phyloP scores from a whole-genome alignment of 352 stramenopile species.

The Phytopythium cucurbitacearum region DNA sequence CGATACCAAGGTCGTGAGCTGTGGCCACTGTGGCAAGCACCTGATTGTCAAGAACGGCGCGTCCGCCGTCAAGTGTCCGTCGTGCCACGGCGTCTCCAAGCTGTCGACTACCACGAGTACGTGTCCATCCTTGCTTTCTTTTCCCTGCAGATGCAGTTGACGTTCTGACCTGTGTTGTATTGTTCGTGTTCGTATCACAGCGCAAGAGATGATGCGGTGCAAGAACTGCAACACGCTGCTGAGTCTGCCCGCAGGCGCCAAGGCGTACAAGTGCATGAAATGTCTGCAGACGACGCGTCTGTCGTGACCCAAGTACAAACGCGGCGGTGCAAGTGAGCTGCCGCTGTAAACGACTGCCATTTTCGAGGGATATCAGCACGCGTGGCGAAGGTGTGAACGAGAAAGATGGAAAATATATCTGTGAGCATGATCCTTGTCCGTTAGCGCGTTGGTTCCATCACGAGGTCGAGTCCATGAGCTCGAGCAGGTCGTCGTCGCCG shows the following conservation, averaged over 20 bases:
- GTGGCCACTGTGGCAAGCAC: slow-evolving; percentile 80
- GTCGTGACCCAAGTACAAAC: slow-evolving; percentile 30
- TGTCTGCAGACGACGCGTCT: slow-evolving; percentile 77
- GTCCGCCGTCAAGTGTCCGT: slow-evolving; percentile 76
- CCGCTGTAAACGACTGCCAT: slow-evolving; percentile 8
- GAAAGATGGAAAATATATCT: neutral
- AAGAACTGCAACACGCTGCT: slow-evolving; percentile 85
- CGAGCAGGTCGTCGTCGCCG: slow-evolving; percentile 75
- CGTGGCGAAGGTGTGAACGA: neutral
- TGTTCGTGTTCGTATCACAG: slow-evolving; percentile 22
- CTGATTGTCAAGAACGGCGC: slow-evolving; percentile 77
- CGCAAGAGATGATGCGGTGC: slow-evolving; percentile 86
- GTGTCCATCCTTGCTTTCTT: slow-evolving; percentile 13
- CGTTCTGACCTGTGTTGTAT: slow-evolving; percentile 11
- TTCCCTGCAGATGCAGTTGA: neutral
- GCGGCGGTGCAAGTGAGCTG: neutral
- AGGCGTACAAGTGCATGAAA: slow-evolving; percentile 89
- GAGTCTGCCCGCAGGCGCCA: slow-evolving; percentile 71
- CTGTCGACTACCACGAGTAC: slow-evolving; percentile 79
- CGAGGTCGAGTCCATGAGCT: slow-evolving; percentile 77
- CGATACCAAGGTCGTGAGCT: slow-evolving; percentile 84
- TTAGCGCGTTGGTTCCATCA: slow-evolving; percentile 15
- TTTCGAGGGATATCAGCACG: no score
- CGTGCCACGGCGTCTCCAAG: slow-evolving; percentile 79
- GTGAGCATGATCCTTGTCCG: neutral